A percentile compares a stretch with the other conserved stretches of the same genome.
phyloP scores from a whole-genome alignment of 2,329 filamentous ascomycete genomes.

The Beauveria bassiana region DNA sequence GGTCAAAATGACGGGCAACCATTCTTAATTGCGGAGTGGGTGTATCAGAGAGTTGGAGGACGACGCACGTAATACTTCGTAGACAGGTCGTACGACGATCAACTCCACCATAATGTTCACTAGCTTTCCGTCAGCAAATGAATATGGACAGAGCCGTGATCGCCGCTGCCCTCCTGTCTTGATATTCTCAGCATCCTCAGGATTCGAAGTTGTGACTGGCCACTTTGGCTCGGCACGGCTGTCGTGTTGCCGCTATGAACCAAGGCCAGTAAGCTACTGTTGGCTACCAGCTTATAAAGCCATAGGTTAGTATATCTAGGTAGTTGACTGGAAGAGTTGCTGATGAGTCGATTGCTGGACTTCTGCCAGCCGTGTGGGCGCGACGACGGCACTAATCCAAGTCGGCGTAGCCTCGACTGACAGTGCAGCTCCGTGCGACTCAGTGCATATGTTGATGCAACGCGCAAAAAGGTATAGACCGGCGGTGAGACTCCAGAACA shows the following conservation, averaged over 20 bases:
- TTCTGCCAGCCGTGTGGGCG: not conserved
- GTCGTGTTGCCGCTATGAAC: not conserved
- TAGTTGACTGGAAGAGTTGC: not conserved
- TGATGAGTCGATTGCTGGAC: not conserved
- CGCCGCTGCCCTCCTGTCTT: not conserved
- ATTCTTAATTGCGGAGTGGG: not conserved
- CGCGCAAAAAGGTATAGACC: not conserved
- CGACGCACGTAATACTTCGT: too few species aligned
- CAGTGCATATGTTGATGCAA: not conserved
- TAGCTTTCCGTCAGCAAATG: not conserved
- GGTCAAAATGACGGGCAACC: not conserved
- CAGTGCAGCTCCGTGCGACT: not conserved
- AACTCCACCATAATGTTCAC: not conserved
- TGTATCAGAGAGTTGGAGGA: too few species aligned
- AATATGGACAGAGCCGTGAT: not conserved
- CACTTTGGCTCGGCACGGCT: not conserved
- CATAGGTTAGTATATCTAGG: not conserved
- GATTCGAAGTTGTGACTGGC: not conserved
- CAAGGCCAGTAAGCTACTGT: not conserved
- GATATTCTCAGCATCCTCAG: not conserved
- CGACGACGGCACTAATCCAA: constrained; percentile 1
- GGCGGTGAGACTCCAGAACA: not conserved
- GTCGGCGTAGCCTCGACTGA: constrained; percentile 5
- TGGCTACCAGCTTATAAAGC: not conserved
- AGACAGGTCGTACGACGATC: not conserved